Evolutionary conservation across 495 filamentous ascomycete species (phyloP), one percentile per base, ranked within the genome.

Genomic region (Aspergillus avenaceus): DNA sequence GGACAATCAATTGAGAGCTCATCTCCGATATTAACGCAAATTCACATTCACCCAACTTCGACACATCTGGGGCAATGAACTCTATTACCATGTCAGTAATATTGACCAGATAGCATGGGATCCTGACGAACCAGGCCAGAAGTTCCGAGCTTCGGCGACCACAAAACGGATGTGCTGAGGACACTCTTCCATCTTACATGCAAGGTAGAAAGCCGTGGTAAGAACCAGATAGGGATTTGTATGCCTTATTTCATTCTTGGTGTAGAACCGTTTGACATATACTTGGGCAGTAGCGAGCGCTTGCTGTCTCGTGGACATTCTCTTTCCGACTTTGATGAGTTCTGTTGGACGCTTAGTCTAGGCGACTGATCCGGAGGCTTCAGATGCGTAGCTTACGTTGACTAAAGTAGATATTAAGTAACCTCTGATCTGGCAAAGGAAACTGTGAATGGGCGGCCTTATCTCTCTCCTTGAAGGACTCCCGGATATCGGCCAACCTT

Each of bases 171-270:
- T 97, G 67, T 98, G 95, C 66, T 96, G 91, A 23, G 93, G 95
- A 54, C 85, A 92, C 69, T 98, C 93, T 67, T 98, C 93, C 88
- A 95, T 96, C 70, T 98, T 98, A 72, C 91, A 95, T 41, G 95
- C 93, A 27, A 98, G 76, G 69, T 98, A 98, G 52, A 97, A 73
- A 22, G 92, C 90, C 4, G 93, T 97, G 23, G 88, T 84, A 52
- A 96, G 74, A 40, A 97, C 79, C 13, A 97, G 82, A 67, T 95
- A 96, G 13, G 93, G 92, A 57, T 97, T 98, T 19, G 92, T 97
- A 37, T 85, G 84, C 47, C 93, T 84, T 56, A 97, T 88, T 55
- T 93, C 89, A 59, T 95, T 87, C 64, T 87, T 89, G 56, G 79
- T 85, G 70, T 96, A 97, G 73, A 95, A 97, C 52, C 93, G 81